Evolutionary conservation across 2,329 filamentous ascomycete species (phyloP).

Genomic region (Dactylellina cionopaga): DNA sequence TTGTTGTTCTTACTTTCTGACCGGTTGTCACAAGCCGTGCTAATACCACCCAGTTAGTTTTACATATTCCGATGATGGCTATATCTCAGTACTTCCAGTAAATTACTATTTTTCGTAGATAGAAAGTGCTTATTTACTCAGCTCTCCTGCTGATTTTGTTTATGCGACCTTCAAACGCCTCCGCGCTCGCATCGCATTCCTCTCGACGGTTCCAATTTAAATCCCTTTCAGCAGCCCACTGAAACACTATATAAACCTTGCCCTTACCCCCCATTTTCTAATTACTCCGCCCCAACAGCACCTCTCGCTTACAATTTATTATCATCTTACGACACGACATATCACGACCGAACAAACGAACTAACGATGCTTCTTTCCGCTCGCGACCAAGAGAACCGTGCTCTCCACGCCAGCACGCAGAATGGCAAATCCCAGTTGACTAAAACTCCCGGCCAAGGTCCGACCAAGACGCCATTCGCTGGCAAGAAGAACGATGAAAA

Average conservation of each 20-base stretch:
- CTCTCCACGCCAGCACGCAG: conserved; percentile 63
- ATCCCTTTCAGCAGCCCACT: no score
- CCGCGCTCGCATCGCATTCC: conserved; percentile 21
- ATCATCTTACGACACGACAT: conserved; percentile 2
- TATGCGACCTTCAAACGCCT: not conserved
- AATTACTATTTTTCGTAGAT: no score
- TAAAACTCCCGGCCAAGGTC: conserved; percentile 81
- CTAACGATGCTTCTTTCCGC: conserved; percentile 77
- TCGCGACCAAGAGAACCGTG: conserved; percentile 87
- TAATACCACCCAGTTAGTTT: no score
- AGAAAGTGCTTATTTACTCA: no score
- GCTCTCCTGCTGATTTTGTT: not conserved
- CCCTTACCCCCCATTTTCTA: not conserved
- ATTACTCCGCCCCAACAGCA: not conserved
- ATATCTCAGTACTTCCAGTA: not conserved
- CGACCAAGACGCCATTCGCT: conserved; percentile 80
- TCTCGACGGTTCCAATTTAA: not conserved
- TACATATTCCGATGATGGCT: not conserved
- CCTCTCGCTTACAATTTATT: not conserved
- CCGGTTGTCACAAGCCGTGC: no score
- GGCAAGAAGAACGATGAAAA: conserved; percentile 82
- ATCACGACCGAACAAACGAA: conserved; percentile 44
- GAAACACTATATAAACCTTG: not conserved
- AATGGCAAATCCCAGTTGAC: conserved; percentile 65
- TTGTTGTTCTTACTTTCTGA: no score